A percentile compares a stretch with the other conserved stretches of the same genome.
Conservation (phyloP, 1,284 basidiomycete species). For the Apiotrichum mycotoxinovorans region DNA sequence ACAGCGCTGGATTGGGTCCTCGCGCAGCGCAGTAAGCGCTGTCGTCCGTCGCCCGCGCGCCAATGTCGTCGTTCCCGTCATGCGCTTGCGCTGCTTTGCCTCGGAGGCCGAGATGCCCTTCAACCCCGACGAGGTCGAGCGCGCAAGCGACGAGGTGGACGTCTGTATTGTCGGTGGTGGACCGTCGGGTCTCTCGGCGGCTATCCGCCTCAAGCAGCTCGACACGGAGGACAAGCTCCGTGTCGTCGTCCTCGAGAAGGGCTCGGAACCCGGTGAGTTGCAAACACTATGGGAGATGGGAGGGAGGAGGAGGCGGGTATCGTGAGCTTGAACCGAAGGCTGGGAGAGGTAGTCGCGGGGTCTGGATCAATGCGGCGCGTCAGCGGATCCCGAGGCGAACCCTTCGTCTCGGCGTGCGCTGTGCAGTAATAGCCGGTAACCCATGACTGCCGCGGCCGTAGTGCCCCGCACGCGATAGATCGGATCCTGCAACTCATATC, state of each 20-base stretch:
- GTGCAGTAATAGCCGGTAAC: not conserved
- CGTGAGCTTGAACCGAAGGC: not conserved
- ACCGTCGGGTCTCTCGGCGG: conserved; percentile 92
- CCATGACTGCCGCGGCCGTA: not conserved
- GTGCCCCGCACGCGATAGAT: not conserved
- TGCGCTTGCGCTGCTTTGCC: conserved; percentile 22
- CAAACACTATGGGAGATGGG: not conserved
- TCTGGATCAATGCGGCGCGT: too few relatives aligned
- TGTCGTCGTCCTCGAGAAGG: conserved; percentile 94
- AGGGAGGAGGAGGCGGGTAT: not conserved
- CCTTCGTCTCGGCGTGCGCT: not conserved
- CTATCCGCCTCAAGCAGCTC: conserved; percentile 91
- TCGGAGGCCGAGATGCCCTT: conserved; percentile 35
- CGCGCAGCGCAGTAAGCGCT: conserved; percentile 15
- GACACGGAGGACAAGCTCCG: conserved; percentile 77
- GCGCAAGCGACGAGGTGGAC: conserved; percentile 83
- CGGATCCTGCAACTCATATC: not conserved
- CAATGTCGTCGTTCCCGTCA: not conserved
- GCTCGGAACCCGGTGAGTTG: conserved; percentile 77
- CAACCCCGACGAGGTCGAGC: conserved; percentile 57
- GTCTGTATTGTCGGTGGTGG: conserved; percentile 96
- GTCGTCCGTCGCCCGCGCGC: conserved; percentile 14
- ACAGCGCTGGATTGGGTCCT: conserved; percentile 20
- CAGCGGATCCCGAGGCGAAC: too few relatives aligned
- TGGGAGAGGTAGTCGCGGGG: too few relatives aligned